phyloP scores from a whole-genome alignment of 768 basidiomycete species.

The Mycena vitilis region DNA sequence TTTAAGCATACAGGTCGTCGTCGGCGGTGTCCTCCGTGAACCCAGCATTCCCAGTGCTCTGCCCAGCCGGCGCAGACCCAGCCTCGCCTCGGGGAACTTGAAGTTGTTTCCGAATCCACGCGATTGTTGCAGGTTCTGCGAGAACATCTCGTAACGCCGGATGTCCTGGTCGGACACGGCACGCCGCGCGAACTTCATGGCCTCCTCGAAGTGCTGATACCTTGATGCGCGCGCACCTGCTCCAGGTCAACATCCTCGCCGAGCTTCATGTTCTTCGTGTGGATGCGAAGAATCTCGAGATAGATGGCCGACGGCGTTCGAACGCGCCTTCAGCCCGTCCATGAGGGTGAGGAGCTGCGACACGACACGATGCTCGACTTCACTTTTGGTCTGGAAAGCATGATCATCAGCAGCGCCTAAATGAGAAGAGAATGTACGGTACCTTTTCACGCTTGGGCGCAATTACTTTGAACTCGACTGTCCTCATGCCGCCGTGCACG shows the following conservation, averaged over 20 bases:
- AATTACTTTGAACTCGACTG: constrained; percentile 99
- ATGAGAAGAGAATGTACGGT: constrained; percentile 29
- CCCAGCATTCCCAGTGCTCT: constrained; percentile 70
- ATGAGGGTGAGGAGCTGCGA: constrained; percentile 98
- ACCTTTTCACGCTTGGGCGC: constrained; percentile 99
- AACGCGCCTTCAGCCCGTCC: constrained; percentile 98
- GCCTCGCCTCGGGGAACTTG: constrained; percentile 92
- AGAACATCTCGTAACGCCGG: constrained; percentile 97
- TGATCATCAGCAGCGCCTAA: background rate
- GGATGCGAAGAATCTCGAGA: constrained; percentile 92
- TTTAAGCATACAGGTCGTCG: constrained; percentile 91
- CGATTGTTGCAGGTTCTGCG: constrained; percentile 93
- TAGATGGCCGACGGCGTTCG: constrained; percentile 99
- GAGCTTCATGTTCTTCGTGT: constrained; percentile 77
- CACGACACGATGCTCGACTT: constrained; percentile 99
- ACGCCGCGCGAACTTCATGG: constrained; percentile 97
- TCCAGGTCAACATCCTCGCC: constrained; percentile 91
- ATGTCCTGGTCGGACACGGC: constrained; percentile 98
- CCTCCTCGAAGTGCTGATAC: too few relatives aligned
- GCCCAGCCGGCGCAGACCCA: constrained; percentile 51
- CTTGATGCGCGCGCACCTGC: too few relatives aligned
- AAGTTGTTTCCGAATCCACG: constrained; percentile 95
- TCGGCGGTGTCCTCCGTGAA: constrained; percentile 90
- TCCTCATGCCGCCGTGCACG: constrained; percentile 97
- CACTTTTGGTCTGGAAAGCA: constrained; percentile 89